phyloP scores from a whole-genome alignment of 257 asterid genomes.

The Petunia secreta region DNA sequence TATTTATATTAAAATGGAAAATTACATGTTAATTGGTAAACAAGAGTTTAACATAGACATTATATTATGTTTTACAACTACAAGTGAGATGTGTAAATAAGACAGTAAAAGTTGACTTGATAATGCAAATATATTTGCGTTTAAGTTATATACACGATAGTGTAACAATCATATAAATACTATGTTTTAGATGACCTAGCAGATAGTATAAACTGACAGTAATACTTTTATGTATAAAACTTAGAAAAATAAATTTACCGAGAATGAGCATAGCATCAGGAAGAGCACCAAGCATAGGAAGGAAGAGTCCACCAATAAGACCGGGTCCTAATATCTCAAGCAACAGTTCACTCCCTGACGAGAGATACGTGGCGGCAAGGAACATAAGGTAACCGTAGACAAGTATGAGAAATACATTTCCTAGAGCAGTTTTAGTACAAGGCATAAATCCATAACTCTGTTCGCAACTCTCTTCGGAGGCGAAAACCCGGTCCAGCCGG shows the following conservation, averaged over 20 bases:
- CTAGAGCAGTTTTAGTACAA: constrained; percentile 70
- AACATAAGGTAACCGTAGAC: constrained; percentile 86
- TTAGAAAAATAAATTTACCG: constrained; percentile 41
- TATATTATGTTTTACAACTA: too few relatives aligned
- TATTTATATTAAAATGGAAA: not conserved
- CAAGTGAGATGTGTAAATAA: too few relatives aligned
- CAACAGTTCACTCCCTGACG: constrained; percentile 91
- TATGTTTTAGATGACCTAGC: too few relatives aligned
- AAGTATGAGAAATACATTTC: constrained; percentile 66
- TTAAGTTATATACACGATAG: too few relatives aligned
- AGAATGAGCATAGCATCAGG: constrained; percentile 95
- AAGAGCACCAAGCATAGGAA: constrained; percentile 91
- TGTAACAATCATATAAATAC: too few relatives aligned
- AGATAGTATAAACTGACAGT: too few relatives aligned
- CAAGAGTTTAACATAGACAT: not conserved
- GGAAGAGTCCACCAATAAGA: constrained; percentile 78
- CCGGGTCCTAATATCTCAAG: constrained; percentile 93
- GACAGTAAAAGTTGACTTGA: too few relatives aligned
- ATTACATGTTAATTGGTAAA: not conserved
- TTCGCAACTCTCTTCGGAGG: constrained; percentile 60
- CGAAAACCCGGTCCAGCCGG: constrained; percentile 34
- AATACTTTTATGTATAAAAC: too few relatives aligned
- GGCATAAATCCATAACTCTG: constrained; percentile 91
- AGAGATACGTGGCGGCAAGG: constrained; percentile 75
- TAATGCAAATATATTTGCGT: too few relatives aligned